Evolutionary conservation across 140 eudicot species (phyloP).

Genomic region (Senecio squalidus): DNA sequence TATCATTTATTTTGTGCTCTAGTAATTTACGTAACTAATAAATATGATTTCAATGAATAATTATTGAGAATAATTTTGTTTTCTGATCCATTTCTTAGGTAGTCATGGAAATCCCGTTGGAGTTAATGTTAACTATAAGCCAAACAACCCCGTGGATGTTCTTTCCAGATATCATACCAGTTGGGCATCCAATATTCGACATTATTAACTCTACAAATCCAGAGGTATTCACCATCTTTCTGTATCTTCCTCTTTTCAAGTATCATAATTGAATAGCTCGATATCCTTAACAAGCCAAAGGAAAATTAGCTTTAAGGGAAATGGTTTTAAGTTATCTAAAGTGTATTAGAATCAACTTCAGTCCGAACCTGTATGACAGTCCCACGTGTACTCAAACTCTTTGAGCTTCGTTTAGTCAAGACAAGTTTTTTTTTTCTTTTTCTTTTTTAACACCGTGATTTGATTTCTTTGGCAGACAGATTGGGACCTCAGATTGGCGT

Average conservation of each 20-base stretch:
- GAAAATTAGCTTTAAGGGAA: too few relatives aligned
- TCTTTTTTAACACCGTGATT: not conserved
- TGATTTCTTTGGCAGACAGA: conserved; percentile 61
- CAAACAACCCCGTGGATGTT: conserved; percentile 96
- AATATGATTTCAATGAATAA: not conserved
- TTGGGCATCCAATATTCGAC: conserved; percentile 97
- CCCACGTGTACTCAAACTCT: too few relatives aligned
- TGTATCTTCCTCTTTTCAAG: not conserved
- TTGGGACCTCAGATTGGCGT: conserved; percentile 94
- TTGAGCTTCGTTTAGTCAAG: too few relatives aligned
- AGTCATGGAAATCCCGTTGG: conserved; percentile 94
- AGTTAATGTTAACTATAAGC: conserved; percentile 89
- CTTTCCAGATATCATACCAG: conserved; percentile 87
- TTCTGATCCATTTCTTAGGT: conserved; percentile 40
- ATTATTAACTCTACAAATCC: conserved; percentile 92
- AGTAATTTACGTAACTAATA: not conserved
- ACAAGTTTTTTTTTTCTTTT: too few relatives aligned
- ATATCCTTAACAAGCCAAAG: too few relatives aligned
- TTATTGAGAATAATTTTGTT: not conserved
- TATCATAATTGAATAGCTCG: too few relatives aligned
- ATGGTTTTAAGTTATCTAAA: too few relatives aligned
- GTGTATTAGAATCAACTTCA: too few relatives aligned
- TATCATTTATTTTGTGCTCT: not conserved
- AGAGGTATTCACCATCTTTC: conserved; percentile 44
- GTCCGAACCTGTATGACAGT: too few relatives aligned